phyloP scores from a whole-genome alignment of 169 alveolate species.

The Eimeria falciformis region DNA sequence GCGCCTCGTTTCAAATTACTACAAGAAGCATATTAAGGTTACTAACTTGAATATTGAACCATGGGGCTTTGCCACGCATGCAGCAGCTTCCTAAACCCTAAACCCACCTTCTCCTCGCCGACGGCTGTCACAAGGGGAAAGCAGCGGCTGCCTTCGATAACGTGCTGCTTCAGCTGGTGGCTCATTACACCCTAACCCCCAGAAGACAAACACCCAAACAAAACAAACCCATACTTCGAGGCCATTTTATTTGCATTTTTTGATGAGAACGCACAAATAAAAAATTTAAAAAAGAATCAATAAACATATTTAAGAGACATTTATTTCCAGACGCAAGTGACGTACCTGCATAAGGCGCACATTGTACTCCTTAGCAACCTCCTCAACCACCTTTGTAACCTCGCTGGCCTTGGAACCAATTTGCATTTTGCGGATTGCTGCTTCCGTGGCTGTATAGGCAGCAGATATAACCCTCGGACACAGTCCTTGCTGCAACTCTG shows the following conservation, averaged over 20 bases:
- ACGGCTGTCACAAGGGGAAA: slow-evolving; percentile 26
- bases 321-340: too few relatives aligned
- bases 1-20: too few relatives aligned
- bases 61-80: too few relatives aligned
- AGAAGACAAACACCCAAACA: neutral
- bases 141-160: slow-evolving; percentile 90
- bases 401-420: slow-evolving; percentile 94
- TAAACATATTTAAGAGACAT: too few relatives aligned
- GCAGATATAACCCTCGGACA: too few relatives aligned
- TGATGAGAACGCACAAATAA: too few relatives aligned
- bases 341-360: slow-evolving; percentile 79
- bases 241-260: too few relatives aligned
- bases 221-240: too few relatives aligned
- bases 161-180: slow-evolving; percentile 95
- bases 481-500: slow-evolving; percentile 80
- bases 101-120: slow-evolving; percentile 59
- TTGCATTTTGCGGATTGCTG: slow-evolving; percentile 91
- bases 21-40: too few relatives aligned
- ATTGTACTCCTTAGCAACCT: slow-evolving; percentile 91
- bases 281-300: too few relatives aligned
- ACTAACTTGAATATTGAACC: too few relatives aligned
- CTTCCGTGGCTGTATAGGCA: slow-evolving; percentile 94
- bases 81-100: neutral
- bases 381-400: slow-evolving; percentile 92
- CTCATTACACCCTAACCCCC: slow-evolving; percentile 91